Conservation (phyloP, 2,329 filamentous ascomycete species). For the Phialocephala subalpina region DNA sequence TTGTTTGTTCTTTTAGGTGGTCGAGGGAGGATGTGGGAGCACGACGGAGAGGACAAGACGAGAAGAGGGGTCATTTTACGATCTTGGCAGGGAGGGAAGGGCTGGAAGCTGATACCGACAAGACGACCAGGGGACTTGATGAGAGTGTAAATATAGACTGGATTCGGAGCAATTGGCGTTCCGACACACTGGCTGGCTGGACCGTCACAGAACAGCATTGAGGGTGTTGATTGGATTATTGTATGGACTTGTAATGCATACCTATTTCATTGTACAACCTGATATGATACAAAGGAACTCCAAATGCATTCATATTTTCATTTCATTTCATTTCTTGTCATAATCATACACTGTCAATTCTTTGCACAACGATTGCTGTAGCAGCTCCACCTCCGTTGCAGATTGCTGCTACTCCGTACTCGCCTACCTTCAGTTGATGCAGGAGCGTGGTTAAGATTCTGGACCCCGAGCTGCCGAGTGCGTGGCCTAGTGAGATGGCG, state of each 20-base stretch:
- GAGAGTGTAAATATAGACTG: background rate
- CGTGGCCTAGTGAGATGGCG: conserved; percentile 91
- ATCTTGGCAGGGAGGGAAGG: background rate
- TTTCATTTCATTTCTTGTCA: background rate
- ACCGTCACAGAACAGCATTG: conserved; percentile 18
- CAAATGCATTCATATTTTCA: background rate
- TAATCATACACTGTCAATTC: conserved; percentile 60
- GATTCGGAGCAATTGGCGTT: conserved; percentile 9
- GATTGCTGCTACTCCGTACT: conserved; percentile 95
- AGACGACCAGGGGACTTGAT: background rate
- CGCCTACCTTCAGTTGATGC: conserved; percentile 87
- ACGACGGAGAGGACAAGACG: background rate
- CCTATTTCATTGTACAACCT: background rate
- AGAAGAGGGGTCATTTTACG: background rate
- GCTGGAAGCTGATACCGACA: background rate
- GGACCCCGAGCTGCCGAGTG: conserved; percentile 90
- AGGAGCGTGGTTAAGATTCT: conserved; percentile 89
- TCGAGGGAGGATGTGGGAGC: background rate
- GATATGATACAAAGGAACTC: too few relatives aligned
- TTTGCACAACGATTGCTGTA: conserved; percentile 90
- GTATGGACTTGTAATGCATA: conserved; percentile 19
- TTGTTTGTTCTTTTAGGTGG: conserved; percentile 51
- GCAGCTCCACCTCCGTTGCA: conserved; percentile 97
- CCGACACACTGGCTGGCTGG: conserved; percentile 18
- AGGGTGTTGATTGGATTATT: conserved; percentile 1